Evolutionary conservation across 345 rosid species (phyloP).

Genomic region (Ceriops zippeliana): DNA sequence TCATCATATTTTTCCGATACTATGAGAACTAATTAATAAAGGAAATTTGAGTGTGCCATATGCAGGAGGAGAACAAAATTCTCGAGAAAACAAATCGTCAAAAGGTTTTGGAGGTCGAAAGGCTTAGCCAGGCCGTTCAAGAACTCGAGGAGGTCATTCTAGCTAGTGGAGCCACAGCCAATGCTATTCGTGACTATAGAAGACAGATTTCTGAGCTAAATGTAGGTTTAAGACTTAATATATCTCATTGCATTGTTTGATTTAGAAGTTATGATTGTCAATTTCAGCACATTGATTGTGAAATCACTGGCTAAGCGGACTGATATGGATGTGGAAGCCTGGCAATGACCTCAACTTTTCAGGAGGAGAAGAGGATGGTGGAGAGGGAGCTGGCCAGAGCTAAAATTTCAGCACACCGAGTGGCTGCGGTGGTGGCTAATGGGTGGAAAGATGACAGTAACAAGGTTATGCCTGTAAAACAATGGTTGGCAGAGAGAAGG

Average conservation of each 20-base stretch:
- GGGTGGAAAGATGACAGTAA: slow-evolving; percentile 96
- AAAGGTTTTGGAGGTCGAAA: slow-evolving; percentile 81
- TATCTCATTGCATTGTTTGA: neutral
- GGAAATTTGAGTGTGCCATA: neutral
- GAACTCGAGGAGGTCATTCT: slow-evolving; percentile 86
- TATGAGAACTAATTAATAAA: neutral
- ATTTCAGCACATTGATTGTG: neutral
- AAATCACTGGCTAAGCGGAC: neutral
- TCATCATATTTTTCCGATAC: neutral
- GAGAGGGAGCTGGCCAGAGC: slow-evolving; percentile 93
- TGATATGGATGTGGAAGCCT: neutral
- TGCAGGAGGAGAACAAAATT: slow-evolving; percentile 83
- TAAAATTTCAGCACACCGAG: slow-evolving; percentile 73
- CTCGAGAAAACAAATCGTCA: slow-evolving; percentile 93
- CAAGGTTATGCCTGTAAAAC: slow-evolving; percentile 85
- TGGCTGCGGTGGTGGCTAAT: slow-evolving; percentile 82
- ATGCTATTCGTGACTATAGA: slow-evolving; percentile 63
- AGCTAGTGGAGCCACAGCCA: slow-evolving; percentile 81
- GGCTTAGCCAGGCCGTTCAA: slow-evolving; percentile 71
- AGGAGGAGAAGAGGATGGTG: slow-evolving; percentile 89
- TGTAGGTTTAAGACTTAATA: slow-evolving; percentile 32
- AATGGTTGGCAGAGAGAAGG: slow-evolving; percentile 91
- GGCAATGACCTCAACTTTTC: slow-evolving; percentile 7
- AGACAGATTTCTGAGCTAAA: slow-evolving; percentile 73
- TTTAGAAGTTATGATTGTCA: neutral